Conservation (phyloP, 2,329 filamentous ascomycete species). For the Fusarium sp. region DNA sequence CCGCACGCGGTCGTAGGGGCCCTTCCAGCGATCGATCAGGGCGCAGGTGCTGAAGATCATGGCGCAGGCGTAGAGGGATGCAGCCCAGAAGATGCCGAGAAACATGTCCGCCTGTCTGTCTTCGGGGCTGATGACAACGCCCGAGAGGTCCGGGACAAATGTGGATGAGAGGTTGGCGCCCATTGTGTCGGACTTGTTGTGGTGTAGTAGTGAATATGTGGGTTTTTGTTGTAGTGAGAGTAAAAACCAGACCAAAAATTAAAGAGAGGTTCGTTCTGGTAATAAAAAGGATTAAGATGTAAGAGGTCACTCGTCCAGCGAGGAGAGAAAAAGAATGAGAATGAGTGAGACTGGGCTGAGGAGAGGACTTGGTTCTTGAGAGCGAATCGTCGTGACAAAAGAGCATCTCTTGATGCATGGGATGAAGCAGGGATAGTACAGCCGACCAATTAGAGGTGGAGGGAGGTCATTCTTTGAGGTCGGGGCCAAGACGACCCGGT, state of each 20-base stretch:
- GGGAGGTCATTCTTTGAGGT: neutral
- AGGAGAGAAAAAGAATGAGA: slow-evolving; percentile 34
- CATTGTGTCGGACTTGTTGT: slow-evolving; percentile 46
- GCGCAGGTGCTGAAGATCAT: slow-evolving; percentile 57
- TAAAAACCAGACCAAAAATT: neutral
- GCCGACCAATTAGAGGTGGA: slow-evolving; percentile 2
- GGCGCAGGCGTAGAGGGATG: slow-evolving; percentile 53
- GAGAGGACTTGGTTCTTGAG: neutral
- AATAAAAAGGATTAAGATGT: neutral
- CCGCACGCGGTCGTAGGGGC: slow-evolving; percentile 51
- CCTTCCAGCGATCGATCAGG: slow-evolving; percentile 58
- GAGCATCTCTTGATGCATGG: slow-evolving; percentile 14
- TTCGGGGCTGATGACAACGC: slow-evolving; percentile 47
- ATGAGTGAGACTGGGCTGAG: slow-evolving; percentile 1
- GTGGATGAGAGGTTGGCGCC: slow-evolving; percentile 56
- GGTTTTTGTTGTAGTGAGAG: neutral
- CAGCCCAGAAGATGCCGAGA: slow-evolving; percentile 52
- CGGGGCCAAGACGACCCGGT: slow-evolving; percentile 35
- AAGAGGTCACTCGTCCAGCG: slow-evolving; percentile 42
- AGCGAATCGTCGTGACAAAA: slow-evolving; percentile 33
- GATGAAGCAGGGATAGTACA: slow-evolving; percentile 31
- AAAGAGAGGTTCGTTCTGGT: slow-evolving; percentile 12
- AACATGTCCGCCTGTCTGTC: slow-evolving; percentile 50
- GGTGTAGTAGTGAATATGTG: neutral
- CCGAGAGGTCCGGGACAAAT: slow-evolving; percentile 54